Percentiles rank a stretch among this genome's conserved stretches.
These are phyloP conservation scores for Cladosporium sp. DNA, from an alignment of 2,329 filamentous ascomycete genomes.

Conservation along the genomic window DNA sequence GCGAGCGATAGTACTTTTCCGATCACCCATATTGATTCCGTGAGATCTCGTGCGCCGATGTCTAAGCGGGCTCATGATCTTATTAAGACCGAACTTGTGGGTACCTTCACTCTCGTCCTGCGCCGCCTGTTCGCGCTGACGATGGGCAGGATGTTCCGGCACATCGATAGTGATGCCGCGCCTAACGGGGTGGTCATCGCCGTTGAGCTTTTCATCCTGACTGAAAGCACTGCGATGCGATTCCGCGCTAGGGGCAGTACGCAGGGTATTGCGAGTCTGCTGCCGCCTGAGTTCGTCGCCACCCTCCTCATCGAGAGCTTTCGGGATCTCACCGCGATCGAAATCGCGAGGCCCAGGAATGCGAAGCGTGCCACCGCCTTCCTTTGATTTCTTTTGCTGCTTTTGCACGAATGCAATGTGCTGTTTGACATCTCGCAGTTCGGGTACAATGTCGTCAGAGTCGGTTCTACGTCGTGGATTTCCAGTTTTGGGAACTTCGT, in stretches of 20 bases:
- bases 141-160: slow-evolving; percentile 45
- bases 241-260: slow-evolving; percentile 14
- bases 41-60: slow-evolving; percentile 15
- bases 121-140: slow-evolving; percentile 18
- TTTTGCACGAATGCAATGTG: slow-evolving; percentile 85
- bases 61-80: slow-evolving; percentile 13
- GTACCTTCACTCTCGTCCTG: slow-evolving; percentile 18
- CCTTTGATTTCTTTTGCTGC: slow-evolving; percentile 61
- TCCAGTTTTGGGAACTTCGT: slow-evolving; percentile 48
- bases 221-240: slow-evolving; percentile 21
- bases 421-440: slow-evolving; percentile 52
- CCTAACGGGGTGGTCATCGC: slow-evolving; percentile 37
- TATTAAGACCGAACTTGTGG: slow-evolving; percentile 10
- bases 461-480: slow-evolving; percentile 30
- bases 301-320: slow-evolving; percentile 49
- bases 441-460: slow-evolving; percentile 45
- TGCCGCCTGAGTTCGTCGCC: slow-evolving; percentile 27
- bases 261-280: slow-evolving; percentile 24
- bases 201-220: slow-evolving; percentile 29
- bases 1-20: slow-evolving; percentile 33
- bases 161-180: slow-evolving; percentile 65
- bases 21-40: slow-evolving; percentile 10
- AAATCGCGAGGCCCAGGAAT: slow-evolving; percentile 91
- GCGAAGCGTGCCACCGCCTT: slow-evolving; percentile 68
- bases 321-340: slow-evolving; percentile 72